Evolutionary conservation across 1,284 basidiomycete genomes (phyloP), one percentile per base, ranked within the genome.

Genomic region (Golubevia sp.): DNA sequence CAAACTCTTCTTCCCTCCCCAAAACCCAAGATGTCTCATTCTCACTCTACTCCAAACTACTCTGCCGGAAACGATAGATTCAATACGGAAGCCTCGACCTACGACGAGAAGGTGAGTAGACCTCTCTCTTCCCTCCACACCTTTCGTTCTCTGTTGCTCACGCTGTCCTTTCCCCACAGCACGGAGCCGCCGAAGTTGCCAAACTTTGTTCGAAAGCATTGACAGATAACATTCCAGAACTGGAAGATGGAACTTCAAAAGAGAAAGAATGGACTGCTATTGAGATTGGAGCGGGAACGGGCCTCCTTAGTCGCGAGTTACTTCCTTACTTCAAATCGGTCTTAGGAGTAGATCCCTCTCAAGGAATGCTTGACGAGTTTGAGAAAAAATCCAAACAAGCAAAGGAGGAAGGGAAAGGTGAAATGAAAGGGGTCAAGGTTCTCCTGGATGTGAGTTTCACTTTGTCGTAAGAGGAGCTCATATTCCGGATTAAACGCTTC

Each of bases 21-120:
- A 5, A 34, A 5, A 3, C 5, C 30, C 30, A 34, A 34, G 30
- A 5, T 34, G 30, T 34, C 30, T 5, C 4, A 38, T 55, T 49
- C 27, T 23, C 52, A 3, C 20, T 30, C 56, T 3, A 58, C 55
- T 18, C 44, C 67, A 34, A 71, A 71, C 62, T 71, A 71, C 56
- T 68, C 67, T 2, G 21, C 55, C 15, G 69, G 69, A 23, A 71
- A 71, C 58, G 66, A 68, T 23, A 64, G 69, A 13, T 71, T 71
- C 54, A 61, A 66, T 55, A 50, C 48, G 15, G 67, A 71, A 54
- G 69, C 69, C 4, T 60, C 62, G 2, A 66, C 63, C 4, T 71
- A 67, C 66, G 69, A 71, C 21, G 61, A 49, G 30, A 59, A 71
- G 54, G 64, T 21, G 44, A 62, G 21, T 66, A 64, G 0, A 68